Conservation (phyloP, 1,284 basidiomycete species). For the Irpex rosettiformis region DNA sequence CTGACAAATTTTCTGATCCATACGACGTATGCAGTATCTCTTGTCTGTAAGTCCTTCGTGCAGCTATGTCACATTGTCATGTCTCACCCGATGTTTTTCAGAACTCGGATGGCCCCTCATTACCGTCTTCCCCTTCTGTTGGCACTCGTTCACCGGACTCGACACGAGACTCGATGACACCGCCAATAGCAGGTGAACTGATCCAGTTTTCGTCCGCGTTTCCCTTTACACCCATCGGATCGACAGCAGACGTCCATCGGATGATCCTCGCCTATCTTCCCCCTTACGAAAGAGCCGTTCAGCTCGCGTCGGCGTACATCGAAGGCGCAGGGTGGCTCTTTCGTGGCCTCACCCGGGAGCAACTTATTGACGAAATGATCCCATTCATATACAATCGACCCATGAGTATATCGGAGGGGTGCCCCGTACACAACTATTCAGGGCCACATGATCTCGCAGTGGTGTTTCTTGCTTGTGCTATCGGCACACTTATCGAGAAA, state of each 20-base stretch:
- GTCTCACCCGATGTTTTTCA: conserved; percentile 4
- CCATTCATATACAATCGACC: conserved; percentile 51
- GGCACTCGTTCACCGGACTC: conserved; percentile 26
- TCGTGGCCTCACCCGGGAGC: conserved; percentile 53
- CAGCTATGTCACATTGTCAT: conserved; percentile 3
- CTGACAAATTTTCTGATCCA: neutral
- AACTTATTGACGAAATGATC: conserved; percentile 60
- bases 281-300: conserved; percentile 38
- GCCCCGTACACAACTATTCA: conserved; percentile 28
- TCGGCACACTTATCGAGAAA: conserved; percentile 60
- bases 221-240: conserved; percentile 60
- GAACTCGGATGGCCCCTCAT: conserved; percentile 20
- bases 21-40: conserved; percentile 24
- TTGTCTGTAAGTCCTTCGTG: conserved; percentile 22
- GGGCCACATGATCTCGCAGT: conserved; percentile 53
- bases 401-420: conserved; percentile 10
- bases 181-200: conserved; percentile 37
- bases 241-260: conserved; percentile 40
- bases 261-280: conserved; percentile 40
- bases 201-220: conserved; percentile 57
- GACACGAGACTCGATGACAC: conserved; percentile 31
- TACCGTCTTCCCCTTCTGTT: conserved; percentile 17
- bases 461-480: conserved; percentile 54
- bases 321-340: conserved; percentile 53
- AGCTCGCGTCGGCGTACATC: conserved; percentile 61